Conservation (phyloP, 2,329 filamentous ascomycete species). For the Kalmusia sp. region DNA sequence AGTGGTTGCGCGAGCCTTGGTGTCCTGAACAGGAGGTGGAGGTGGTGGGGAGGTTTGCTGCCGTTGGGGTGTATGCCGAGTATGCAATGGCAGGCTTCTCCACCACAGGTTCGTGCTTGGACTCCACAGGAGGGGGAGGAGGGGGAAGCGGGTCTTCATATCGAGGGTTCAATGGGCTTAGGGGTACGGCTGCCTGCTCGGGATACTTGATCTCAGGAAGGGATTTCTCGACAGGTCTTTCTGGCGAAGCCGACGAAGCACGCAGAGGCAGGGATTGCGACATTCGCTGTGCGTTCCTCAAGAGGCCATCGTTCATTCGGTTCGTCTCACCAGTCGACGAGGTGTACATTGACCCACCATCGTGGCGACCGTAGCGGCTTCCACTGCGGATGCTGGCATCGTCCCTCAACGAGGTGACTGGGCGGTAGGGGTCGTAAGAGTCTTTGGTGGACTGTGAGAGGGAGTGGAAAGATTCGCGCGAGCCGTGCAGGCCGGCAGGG, state of each 20-base stretch:
- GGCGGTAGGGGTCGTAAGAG: conserved; percentile 85
- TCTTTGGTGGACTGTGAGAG: conserved; percentile 77
- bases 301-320: conserved; percentile 59
- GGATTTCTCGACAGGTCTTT: conserved; percentile 43
- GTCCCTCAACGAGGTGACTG: conserved; percentile 63
- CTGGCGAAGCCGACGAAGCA: conserved; percentile 11
- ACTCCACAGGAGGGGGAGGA: conserved; percentile 15
- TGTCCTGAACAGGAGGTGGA: conserved; percentile 28
- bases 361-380: conserved; percentile 36
- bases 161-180: conserved; percentile 40
- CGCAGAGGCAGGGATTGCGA: conserved; percentile 60
- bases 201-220: conserved; percentile 45
- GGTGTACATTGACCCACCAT: conserved; percentile 59
- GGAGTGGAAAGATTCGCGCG: conserved; percentile 85
- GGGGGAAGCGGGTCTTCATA: conserved; percentile 21
- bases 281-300: conserved; percentile 65
- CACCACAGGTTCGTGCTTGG: not conserved
- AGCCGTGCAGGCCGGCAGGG: conserved; percentile 79
- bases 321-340: conserved; percentile 57
- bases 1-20: conserved; percentile 31
- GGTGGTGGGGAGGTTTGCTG: conserved; percentile 18
- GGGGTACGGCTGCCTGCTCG: conserved; percentile 34
- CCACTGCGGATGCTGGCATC: conserved; percentile 45
- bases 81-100: conserved; percentile 34
- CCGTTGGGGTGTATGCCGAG: conserved; percentile 44